Evolutionary conservation across 371 early-diverging fungal species (phyloP).

Genomic region (Funneliformis caledonium): DNA sequence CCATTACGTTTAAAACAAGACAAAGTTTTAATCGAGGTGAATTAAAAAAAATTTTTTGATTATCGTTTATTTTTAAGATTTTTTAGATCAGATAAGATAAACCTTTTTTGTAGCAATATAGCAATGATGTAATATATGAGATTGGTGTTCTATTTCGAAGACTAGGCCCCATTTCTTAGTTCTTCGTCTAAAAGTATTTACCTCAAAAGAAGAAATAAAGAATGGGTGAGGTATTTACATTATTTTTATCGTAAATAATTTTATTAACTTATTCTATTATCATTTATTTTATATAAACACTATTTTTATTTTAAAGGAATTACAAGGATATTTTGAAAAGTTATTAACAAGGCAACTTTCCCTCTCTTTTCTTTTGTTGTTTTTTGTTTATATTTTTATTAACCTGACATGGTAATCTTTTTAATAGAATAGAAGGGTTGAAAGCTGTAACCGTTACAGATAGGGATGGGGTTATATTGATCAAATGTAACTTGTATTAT

Average conservation of each 20-base stretch:
- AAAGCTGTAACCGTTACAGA: conserved; percentile 64
- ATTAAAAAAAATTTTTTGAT: not conserved
- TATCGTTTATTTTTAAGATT: not conserved
- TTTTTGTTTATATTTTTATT: not conserved
- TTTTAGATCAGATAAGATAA: not conserved
- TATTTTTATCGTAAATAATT: not conserved
- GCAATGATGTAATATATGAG: not conserved
- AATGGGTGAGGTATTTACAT: conserved; percentile 25
- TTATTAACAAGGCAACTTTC: conserved; percentile 23
- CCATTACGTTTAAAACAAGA: not conserved
- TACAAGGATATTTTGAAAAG: conserved; percentile 37
- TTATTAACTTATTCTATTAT: not conserved
- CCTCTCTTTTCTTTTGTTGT: not conserved
- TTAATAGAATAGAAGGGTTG: conserved; percentile 54
- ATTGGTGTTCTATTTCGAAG: not conserved
- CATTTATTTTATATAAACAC: not conserved
- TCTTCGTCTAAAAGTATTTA: not conserved
- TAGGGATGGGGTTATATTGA: conserved; percentile 64
- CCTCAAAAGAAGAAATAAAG: not conserved
- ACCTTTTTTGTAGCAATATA: not conserved
- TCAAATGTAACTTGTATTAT: conserved; percentile 53
- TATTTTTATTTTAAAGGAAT: conserved; percentile 8
- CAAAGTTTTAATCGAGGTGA: not conserved
- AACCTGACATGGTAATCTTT: not conserved
- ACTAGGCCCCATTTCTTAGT: not conserved